Conservation (phyloP, 225 moss, liverwort and hornwort species). For the Marchantia paleacea region DNA sequence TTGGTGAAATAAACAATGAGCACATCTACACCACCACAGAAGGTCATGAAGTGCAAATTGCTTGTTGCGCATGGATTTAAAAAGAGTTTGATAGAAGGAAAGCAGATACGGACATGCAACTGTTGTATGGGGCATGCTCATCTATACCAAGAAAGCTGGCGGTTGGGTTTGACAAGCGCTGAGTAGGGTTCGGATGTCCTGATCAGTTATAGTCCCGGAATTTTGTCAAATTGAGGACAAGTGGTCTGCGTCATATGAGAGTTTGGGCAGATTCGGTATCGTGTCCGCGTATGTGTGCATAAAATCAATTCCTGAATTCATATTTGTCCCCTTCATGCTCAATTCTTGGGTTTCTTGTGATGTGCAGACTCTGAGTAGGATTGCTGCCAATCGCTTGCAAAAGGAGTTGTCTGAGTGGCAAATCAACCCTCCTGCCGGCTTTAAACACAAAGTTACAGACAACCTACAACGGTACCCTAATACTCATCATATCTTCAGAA, state of each 20-base stretch:
- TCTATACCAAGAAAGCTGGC: background rate
- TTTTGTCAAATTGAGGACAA: background rate
- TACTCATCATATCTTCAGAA: background rate
- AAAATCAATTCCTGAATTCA: background rate
- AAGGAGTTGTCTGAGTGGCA: slow-evolving; percentile 99
- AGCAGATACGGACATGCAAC: background rate
- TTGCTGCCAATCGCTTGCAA: slow-evolving; percentile 98
- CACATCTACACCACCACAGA: slow-evolving; percentile 49
- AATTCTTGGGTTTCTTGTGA: background rate
- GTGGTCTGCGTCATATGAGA: background rate
- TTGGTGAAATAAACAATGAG: slow-evolving; percentile 44
- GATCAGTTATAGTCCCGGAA: background rate
- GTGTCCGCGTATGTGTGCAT: background rate
- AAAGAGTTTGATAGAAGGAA: background rate
- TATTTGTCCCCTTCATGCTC: background rate
- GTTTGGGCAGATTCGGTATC: background rate
- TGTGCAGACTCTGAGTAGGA: slow-evolving; percentile 94
- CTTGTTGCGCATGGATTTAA: background rate
- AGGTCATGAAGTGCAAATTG: slow-evolving; percentile 11
- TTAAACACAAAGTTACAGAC: slow-evolving; percentile 90
- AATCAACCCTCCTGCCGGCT: slow-evolving; percentile 84
- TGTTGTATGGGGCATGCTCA: background rate
- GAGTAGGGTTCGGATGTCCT: background rate
- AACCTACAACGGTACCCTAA: slow-evolving; percentile 75
- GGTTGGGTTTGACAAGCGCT: background rate